Evolutionary conservation across 1,284 basidiomycete species (phyloP).

Genomic region (Takashimella tepidaria): DNA sequence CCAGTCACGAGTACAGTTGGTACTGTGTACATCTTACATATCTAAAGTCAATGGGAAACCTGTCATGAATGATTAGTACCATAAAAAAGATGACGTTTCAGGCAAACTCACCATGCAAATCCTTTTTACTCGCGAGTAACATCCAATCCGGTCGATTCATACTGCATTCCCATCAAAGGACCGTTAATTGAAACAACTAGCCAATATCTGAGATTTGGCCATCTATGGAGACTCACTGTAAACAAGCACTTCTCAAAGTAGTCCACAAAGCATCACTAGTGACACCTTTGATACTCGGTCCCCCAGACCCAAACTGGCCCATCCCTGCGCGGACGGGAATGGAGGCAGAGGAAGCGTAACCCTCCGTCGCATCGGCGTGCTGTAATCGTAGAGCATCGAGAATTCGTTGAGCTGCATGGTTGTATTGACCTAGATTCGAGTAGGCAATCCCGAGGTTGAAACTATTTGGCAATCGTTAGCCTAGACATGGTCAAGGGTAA

Average conservation of each 20-base stretch:
- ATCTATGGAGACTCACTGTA: constrained; percentile 53
- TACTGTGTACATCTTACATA: too few relatives aligned
- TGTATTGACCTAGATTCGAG: constrained; percentile 78
- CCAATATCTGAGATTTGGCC: too few relatives aligned
- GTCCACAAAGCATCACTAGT: constrained; percentile 76
- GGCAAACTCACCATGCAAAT: neutral
- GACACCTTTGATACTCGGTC: constrained; percentile 54
- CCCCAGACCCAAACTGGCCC: constrained; percentile 43
- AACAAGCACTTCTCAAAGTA: constrained; percentile 69
- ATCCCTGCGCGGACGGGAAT: constrained; percentile 25
- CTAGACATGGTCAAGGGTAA: too few relatives aligned
- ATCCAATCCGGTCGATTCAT: neutral
- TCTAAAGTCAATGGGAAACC: too few relatives aligned
- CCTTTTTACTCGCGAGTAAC: neutral
- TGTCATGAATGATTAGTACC: too few relatives aligned
- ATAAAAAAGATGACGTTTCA: too few relatives aligned
- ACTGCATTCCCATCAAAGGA: neutral
- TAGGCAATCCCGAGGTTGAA: constrained; percentile 89
- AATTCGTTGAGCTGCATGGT: constrained; percentile 76
- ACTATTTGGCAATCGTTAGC: constrained; percentile 50
- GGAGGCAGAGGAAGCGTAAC: constrained; percentile 49
- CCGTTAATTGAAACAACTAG: too few relatives aligned
- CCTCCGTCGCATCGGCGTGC: constrained; percentile 64
- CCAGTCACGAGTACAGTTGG: too few relatives aligned
- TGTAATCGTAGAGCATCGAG: constrained; percentile 80